A percentile compares a stretch with the other conserved stretches of the same genome.
Conservation (phyloP, 2,329 filamentous ascomycete genomes). For the Fusarium papillatum region DNA sequence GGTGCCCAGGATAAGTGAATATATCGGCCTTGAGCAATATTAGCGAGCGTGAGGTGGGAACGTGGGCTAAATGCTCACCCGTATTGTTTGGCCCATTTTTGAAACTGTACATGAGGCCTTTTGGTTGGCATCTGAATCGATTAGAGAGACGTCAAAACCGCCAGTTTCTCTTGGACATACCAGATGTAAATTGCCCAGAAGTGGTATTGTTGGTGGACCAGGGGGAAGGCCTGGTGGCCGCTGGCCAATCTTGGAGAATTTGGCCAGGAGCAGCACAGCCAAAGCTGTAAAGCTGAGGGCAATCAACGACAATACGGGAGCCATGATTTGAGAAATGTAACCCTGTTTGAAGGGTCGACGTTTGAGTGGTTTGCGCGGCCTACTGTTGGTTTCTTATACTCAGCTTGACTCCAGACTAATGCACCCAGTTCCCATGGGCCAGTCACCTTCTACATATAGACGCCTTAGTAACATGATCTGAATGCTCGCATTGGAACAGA, state of each 20-base stretch:
- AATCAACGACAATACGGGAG: neutral
- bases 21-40: neutral
- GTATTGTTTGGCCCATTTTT: neutral
- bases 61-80: neutral
- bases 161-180: neutral
- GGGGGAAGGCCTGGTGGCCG: neutral
- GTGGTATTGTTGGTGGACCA: neutral
- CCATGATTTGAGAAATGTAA: neutral
- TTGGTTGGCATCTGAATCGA: neutral
- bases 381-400: neutral
- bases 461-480: neutral
- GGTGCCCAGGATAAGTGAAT: neutral
- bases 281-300: neutral
- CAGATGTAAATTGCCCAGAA: neutral
- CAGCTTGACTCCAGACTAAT: neutral
- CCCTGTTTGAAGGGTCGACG: neutral
- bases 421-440: neutral
- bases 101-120: neutral
- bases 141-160: neutral
- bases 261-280: neutral
- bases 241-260: neutral
- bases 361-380: neutral
- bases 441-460: neutral
- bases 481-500: neutral
- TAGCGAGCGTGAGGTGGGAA: rapidly evolving